Conservation (phyloP, 176 grass and related monocot species). For the Stipa capillata region DNA sequence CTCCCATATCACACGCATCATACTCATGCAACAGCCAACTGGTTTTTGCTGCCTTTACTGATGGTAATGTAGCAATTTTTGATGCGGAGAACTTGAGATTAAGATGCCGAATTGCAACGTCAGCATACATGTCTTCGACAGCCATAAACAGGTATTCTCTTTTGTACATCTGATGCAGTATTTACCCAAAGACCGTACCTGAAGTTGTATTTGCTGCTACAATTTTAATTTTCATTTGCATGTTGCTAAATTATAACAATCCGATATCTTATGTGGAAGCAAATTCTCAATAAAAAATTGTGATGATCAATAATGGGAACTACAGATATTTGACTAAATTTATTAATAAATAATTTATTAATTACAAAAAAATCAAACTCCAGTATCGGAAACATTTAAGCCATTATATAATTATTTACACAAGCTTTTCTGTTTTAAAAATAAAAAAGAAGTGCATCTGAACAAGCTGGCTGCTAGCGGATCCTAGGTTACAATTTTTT, state of each 20-base stretch:
- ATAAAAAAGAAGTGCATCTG: no score
- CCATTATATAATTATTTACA: background rate
- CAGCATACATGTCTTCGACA: conserved; percentile 48
- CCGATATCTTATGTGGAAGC: background rate
- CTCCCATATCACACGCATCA: conserved; percentile 70
- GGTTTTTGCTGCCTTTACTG: conserved; percentile 74
- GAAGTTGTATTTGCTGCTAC: background rate
- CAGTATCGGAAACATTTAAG: background rate
- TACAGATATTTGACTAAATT: background rate
- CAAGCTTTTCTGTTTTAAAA: background rate
- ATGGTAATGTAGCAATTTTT: conserved; percentile 86
- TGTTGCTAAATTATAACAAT: background rate
- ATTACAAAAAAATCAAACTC: background rate
- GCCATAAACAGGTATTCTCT: conserved; percentile 43
- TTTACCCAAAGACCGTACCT: background rate
- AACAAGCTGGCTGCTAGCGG: no score
- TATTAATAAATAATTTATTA: background rate
- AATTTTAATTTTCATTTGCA: conserved; percentile 7
- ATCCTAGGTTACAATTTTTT: no score
- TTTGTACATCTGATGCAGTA: background rate
- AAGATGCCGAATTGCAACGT: conserved; percentile 71
- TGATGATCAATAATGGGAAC: background rate
- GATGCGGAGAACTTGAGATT: conserved; percentile 87
- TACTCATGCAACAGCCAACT: conserved; percentile 87
- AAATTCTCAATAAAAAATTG: background rate